A percentile compares a stretch with the other conserved stretches of the same genome.
These are phyloP conservation scores for Isoetes engelmannii DNA, from an alignment of 83 land plant species.

Conservation along the genomic window DNA sequence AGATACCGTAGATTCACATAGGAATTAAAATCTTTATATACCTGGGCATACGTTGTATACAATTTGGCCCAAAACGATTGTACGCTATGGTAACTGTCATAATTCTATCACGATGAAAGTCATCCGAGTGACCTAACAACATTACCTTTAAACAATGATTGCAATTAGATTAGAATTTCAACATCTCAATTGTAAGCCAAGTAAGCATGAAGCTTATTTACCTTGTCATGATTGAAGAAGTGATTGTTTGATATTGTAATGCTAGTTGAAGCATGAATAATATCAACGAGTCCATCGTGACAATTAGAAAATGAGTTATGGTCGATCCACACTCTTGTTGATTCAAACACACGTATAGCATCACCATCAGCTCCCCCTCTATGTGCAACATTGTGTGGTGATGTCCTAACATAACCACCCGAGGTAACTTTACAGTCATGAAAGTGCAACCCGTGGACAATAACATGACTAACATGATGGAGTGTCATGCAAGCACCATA, in stretches of 20 bases:
- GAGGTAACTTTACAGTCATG: constrained; percentile 26
- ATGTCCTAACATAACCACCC: constrained; percentile 25
- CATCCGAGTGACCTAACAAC: constrained; percentile 9
- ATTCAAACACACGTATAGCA: constrained; percentile 23
- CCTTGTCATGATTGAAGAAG: constrained; percentile 44
- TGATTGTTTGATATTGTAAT: constrained; percentile 55
- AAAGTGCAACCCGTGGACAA: constrained; percentile 24
- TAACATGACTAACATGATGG: constrained; percentile 14
- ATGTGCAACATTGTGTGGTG: constrained; percentile 8
- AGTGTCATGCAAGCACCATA: constrained; percentile 15
- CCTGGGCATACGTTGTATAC: constrained; percentile 23
- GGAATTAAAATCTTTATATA: not conserved
- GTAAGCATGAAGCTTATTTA: no score
- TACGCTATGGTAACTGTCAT: constrained; percentile 20
- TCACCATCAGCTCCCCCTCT: constrained; percentile 34
- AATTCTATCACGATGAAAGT: not conserved
- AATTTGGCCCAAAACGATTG: constrained; percentile 17
- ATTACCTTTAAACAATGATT: constrained; percentile 9
- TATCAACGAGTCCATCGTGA: constrained; percentile 42
- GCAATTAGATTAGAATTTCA: no score
- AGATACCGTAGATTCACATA: no score
- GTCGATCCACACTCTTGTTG: constrained; percentile 49
- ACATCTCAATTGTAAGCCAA: no score
- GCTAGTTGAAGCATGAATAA: constrained; percentile 40
- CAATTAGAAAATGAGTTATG: constrained; percentile 44